Percentiles rank a stretch among this genome's conserved stretches.
Evolutionary conservation across 2,329 filamentous ascomycete species (phyloP).

Genomic region (Claviceps fusiformis): DNA sequence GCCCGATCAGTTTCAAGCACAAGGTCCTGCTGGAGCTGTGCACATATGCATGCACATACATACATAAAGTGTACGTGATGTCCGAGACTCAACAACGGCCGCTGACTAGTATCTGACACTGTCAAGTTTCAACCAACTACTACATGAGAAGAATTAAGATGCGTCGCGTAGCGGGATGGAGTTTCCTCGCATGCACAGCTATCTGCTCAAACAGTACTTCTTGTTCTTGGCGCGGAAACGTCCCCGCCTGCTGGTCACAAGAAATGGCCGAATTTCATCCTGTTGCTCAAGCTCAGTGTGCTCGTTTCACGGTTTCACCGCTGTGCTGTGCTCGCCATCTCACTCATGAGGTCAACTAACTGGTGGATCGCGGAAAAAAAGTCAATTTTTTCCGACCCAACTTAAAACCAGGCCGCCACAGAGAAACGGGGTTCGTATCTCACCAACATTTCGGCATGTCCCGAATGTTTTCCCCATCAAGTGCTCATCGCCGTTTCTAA

Average conservation of each 20-base stretch:
- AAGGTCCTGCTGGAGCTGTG: not conserved
- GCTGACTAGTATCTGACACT: not conserved
- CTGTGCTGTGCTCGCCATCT: not conserved
- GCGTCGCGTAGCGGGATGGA: not conserved
- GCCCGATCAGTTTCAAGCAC: not conserved
- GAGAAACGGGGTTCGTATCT: not conserved
- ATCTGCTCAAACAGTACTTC: not conserved
- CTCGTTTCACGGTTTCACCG: not conserved
- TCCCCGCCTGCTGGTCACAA: not conserved
- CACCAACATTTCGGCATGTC: slow-evolving; percentile 3
- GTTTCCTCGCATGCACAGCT: not conserved
- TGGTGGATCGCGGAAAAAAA: not conserved
- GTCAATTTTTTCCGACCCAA: not conserved
- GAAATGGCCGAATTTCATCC: not conserved
- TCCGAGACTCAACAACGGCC: not conserved
- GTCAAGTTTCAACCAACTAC: not conserved
- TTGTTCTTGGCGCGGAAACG: not conserved
- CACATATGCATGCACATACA: too few relatives aligned
- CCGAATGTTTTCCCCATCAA: slow-evolving; percentile 1
- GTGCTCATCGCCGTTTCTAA: not conserved
- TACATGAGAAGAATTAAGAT: not conserved
- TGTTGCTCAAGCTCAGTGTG: not conserved
- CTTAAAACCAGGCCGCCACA: not conserved
- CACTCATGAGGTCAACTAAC: not conserved
- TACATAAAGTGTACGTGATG: not conserved